Conservation (phyloP, 139 green algal species). For the Pseudopediastrum boryanum region DNA sequence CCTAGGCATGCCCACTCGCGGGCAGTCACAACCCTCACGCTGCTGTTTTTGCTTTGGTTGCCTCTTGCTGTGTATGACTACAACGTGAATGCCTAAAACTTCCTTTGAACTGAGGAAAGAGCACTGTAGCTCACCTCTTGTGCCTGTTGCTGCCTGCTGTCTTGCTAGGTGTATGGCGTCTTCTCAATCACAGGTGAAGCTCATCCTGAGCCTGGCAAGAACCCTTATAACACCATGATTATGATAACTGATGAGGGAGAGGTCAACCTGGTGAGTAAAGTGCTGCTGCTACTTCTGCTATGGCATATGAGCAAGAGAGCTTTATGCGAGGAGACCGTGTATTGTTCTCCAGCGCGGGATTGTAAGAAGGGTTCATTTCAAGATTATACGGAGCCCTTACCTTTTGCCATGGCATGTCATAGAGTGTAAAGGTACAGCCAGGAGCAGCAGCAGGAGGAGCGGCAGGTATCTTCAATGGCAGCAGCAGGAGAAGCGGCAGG, state of each 20-base stretch:
- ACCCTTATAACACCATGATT: conserved; percentile 63
- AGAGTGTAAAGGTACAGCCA: background rate
- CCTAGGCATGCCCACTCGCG: too few species aligned
- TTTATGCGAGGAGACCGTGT: background rate
- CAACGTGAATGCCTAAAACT: too few species aligned
- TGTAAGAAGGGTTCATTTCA: background rate
- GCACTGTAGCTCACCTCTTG: too few species aligned
- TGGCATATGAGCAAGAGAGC: background rate
- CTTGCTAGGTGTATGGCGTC: conserved; percentile 50
- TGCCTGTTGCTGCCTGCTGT: background rate
- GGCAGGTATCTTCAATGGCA: too few species aligned
- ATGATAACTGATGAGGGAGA: conserved; percentile 60
- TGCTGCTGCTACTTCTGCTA: background rate
- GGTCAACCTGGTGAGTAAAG: conserved; percentile 25
- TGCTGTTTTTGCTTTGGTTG: too few species aligned
- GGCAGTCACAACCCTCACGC: too few species aligned
- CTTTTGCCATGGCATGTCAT: background rate
- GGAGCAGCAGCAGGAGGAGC: background rate
- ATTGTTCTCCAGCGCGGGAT: background rate
- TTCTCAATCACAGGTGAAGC: conserved; percentile 57
- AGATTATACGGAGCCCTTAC: background rate
- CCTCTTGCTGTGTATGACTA: too few species aligned
- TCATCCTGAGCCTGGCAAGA: conserved; percentile 47
- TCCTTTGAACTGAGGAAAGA: too few species aligned
- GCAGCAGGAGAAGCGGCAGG: too few species aligned